Conservation (phyloP, 2,329 filamentous ascomycete genomes). For the Beauveria sp. region DNA sequence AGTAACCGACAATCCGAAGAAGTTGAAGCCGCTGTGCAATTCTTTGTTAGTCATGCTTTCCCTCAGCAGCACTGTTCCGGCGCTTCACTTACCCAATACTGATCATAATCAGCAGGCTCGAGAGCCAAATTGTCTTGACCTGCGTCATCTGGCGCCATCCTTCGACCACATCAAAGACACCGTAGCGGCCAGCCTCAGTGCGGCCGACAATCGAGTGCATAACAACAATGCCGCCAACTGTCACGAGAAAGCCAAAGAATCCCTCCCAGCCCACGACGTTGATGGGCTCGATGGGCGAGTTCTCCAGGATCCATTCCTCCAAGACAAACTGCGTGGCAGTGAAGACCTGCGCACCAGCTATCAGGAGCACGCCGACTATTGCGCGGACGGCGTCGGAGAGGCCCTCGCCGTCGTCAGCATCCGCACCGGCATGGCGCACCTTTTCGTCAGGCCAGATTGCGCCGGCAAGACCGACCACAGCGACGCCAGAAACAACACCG, state of each 20-base stretch:
- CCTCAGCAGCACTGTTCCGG: background rate
- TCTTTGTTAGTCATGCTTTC: constrained; percentile 16
- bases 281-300: constrained; percentile 63
- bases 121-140: constrained; percentile 62
- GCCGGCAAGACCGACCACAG: constrained; percentile 81
- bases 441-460: constrained; percentile 67
- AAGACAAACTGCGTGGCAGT: constrained; percentile 94
- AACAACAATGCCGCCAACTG: constrained; percentile 69
- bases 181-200: constrained; percentile 64
- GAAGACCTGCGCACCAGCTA: constrained; percentile 92
- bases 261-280: constrained; percentile 96
- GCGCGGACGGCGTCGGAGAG: constrained; percentile 39
- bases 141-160: constrained; percentile 74
- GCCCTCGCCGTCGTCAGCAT: constrained; percentile 24
- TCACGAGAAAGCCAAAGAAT: constrained; percentile 78
- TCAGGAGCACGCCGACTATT: constrained; percentile 77
- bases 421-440: constrained; percentile 24
- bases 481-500: constrained; percentile 82
- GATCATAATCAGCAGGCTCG: constrained; percentile 89
- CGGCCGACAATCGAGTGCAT: constrained; percentile 71
- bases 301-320: constrained; percentile 82
- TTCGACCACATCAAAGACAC: constrained; percentile 86
- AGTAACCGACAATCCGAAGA: constrained; percentile 93
- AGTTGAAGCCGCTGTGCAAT: constrained; percentile 78
- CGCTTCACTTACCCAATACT: constrained; percentile 68